Conservation (phyloP, 78 protist genomes). For the Dictyostelium brefeldianum region DNA sequence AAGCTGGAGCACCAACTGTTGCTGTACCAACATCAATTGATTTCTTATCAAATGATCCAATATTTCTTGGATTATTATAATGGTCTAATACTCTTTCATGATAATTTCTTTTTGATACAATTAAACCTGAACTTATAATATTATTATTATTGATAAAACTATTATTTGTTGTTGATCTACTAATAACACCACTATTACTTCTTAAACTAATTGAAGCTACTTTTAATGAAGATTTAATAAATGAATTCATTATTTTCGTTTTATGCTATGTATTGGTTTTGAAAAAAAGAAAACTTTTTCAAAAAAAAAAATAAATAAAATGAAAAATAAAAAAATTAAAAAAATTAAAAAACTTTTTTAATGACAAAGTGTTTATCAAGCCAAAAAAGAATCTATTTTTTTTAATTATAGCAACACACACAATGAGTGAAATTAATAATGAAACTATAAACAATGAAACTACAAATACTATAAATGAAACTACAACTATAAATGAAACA, state of each 20-base stretch:
- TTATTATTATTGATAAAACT: background rate
- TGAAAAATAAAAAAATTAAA: background rate
- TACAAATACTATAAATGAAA: too few relatives aligned
- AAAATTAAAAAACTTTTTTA: background rate
- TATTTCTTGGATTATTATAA: slow-evolving; percentile 97
- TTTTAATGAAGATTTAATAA: background rate
- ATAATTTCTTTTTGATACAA: slow-evolving; percentile 51
- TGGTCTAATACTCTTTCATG: slow-evolving; percentile 96
- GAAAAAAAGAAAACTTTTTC: background rate
- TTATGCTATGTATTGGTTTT: too few relatives aligned
- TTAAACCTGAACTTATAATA: background rate
- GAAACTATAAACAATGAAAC: too few relatives aligned
- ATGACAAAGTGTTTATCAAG: too few relatives aligned
- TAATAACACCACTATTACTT: background rate
- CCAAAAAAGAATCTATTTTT: too few relatives aligned
- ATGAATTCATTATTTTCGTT: background rate
- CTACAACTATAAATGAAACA: background rate
- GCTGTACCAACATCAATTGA: slow-evolving; percentile 94
- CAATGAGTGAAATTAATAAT: too few relatives aligned
- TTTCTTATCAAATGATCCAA: slow-evolving; percentile 96
- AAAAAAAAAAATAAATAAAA: background rate
- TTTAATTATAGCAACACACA: too few relatives aligned
- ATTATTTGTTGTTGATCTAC: background rate
- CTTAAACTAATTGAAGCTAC: background rate
- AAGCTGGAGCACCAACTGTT: slow-evolving; percentile 94